phyloP scores from a whole-genome alignment of 2,329 filamentous ascomycete species.

The Stagonosporopsis vannaccii region DNA sequence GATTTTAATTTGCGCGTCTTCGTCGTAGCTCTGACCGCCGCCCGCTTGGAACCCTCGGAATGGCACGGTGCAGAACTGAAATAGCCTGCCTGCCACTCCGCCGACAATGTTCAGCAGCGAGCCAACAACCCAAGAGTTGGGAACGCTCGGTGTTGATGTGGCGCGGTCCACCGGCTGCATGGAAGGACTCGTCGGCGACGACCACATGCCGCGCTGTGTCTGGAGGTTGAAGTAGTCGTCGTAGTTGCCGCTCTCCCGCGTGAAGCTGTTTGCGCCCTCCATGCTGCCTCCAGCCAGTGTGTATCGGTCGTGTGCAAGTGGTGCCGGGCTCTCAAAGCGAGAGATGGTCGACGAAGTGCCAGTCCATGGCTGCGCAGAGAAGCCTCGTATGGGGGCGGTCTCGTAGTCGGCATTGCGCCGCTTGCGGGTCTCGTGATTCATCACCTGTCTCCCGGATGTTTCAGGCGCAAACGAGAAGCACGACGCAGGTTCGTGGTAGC shows the following conservation, averaged over 20 bases:
- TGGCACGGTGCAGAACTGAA: conserved; percentile 78
- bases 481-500: conserved; percentile 32
- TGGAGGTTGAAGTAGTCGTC: conserved; percentile 52
- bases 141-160: conserved; percentile 26
- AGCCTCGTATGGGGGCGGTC: conserved; percentile 22
- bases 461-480: conserved; percentile 35
- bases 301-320: conserved; percentile 61
- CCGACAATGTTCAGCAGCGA: conserved; percentile 68
- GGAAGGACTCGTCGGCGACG: conserved; percentile 37
- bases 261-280: conserved; percentile 54
- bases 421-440: conserved; percentile 44
- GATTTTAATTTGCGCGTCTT: conserved; percentile 52
- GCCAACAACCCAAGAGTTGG: conserved; percentile 35
- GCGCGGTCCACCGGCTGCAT: conserved; percentile 24
- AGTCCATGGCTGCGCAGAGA: conserved; percentile 29
- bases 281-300: conserved; percentile 57
- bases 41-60: conserved; percentile 90
- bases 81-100: conserved; percentile 77
- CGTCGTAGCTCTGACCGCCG: conserved; percentile 74
- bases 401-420: conserved; percentile 30
- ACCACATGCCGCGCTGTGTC: conserved; percentile 48
- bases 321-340: conserved; percentile 49
- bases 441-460: conserved; percentile 41
- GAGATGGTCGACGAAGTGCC: conserved; percentile 30
- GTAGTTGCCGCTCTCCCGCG: conserved; percentile 49